These are phyloP conservation scores for Clonostachys solani DNA, from an alignment of 2,329 filamentous ascomycete genomes.

Conservation along the genomic window DNA sequence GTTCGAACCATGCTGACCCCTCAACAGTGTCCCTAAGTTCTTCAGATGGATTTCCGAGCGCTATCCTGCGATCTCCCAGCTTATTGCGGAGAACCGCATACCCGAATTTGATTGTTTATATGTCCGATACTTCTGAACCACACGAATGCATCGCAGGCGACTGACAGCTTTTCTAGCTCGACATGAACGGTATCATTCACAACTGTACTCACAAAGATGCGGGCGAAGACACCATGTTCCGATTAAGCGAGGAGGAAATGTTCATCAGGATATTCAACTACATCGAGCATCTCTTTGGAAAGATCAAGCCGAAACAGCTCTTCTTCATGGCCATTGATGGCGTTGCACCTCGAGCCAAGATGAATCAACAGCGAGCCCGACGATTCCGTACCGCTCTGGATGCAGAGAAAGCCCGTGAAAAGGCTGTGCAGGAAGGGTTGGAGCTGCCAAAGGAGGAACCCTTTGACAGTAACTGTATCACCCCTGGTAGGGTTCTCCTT, in stretches of 20 bases:
- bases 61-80: slow-evolving; percentile 95
- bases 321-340: slow-evolving; percentile 99
- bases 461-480: slow-evolving; percentile 99
- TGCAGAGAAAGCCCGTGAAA: slow-evolving; percentile 83
- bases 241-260: slow-evolving; percentile 97
- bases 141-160: slow-evolving; percentile 22
- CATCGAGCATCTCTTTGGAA: slow-evolving; percentile 96
- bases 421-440: slow-evolving; percentile 82
- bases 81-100: slow-evolving; percentile 98
- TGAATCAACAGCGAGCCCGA: slow-evolving; percentile 97
- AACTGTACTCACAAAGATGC: slow-evolving; percentile 98
- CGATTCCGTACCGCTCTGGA: slow-evolving; percentile 94
- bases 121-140: slow-evolving; percentile 36
- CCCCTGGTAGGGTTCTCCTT: slow-evolving; percentile 56
- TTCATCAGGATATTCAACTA: slow-evolving; percentile 99
- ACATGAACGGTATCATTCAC: slow-evolving; percentile 99
- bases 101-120: slow-evolving; percentile 98
- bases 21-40: slow-evolving; percentile 71
- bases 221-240: slow-evolving; percentile 79
- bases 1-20: slow-evolving; percentile 2
- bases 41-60: slow-evolving; percentile 99
- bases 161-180: slow-evolving; percentile 48
- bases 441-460: slow-evolving; percentile 93
- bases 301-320: slow-evolving; percentile 96
- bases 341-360: slow-evolving; percentile 95